Percentiles rank a stretch among this genome's conserved stretches.
These are phyloP conservation scores for Dalbergia oliveri DNA, from an alignment of 306 rosid genomes.

Conservation along the genomic window DNA sequence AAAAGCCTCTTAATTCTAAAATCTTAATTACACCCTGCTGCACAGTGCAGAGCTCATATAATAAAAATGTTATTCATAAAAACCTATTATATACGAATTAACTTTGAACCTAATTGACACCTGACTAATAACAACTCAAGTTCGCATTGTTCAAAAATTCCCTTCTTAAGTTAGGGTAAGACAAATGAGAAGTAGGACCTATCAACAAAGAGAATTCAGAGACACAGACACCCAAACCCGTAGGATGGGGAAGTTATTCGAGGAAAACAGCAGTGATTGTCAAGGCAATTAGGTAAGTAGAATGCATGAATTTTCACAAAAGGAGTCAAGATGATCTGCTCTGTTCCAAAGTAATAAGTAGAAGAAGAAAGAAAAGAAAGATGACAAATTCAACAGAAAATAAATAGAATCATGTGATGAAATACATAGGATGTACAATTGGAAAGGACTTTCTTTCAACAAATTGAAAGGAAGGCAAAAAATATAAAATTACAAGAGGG, in stretches of 20 bases:
- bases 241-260: not conserved
- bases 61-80: not conserved
- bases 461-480: too few relatives aligned
- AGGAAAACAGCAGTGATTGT: not conserved
- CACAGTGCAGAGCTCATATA: not conserved
- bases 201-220: not conserved
- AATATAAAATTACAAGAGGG: too few relatives aligned
- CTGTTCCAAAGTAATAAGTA: too few relatives aligned
- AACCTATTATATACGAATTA: not conserved
- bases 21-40: not conserved
- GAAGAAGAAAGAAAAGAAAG: too few relatives aligned
- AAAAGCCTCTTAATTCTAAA: constrained; percentile 7
- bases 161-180: not conserved
- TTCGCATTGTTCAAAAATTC: not conserved
- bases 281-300: not conserved
- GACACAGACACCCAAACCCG: not conserved
- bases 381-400: too few relatives aligned
- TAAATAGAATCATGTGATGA: too few relatives aligned
- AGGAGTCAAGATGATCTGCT: too few relatives aligned
- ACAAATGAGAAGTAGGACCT: not conserved
- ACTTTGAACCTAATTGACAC: constrained; percentile 5
- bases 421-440: too few relatives aligned
- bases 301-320: constrained; percentile 8
- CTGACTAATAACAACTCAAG: not conserved
- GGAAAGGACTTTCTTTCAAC: too few relatives aligned